These are phyloP conservation scores for Leccinellum rugosiceps DNA, from an alignment of 768 basidiomycete species.

Conservation along the genomic window DNA sequence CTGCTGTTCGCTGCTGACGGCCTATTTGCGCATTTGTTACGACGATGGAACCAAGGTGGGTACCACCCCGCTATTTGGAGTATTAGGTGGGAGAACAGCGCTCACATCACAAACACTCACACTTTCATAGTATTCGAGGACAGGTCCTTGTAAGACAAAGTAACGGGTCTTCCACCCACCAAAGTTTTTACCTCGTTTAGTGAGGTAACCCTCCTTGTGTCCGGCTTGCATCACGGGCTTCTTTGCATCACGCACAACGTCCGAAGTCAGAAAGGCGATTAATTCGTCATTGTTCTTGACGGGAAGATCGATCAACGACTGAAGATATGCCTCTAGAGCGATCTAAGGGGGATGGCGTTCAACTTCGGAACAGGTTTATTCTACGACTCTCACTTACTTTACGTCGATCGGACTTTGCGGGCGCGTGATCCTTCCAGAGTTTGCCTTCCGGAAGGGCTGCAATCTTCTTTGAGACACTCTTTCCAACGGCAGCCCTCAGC, in stretches of 20 bases:
- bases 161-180: constrained; percentile 97
- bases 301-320: constrained; percentile 75
- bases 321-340: constrained; percentile 82
- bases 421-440: constrained; percentile 96
- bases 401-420: constrained; percentile 92
- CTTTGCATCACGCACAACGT: constrained; percentile 73
- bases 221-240: constrained; percentile 76
- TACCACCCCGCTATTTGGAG: constrained; percentile 71
- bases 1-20: constrained; percentile 73
- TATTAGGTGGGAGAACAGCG: constrained; percentile 9
- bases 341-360: constrained; percentile 38
- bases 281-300: constrained; percentile 87
- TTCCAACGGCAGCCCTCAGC: constrained; percentile 55
- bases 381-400: constrained; percentile 55
- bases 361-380: background rate
- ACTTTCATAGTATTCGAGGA: constrained; percentile 92
- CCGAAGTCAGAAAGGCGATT: constrained; percentile 89
- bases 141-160: constrained; percentile 88
- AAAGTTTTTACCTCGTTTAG: constrained; percentile 96
- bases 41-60: constrained; percentile 85
- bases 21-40: constrained; percentile 96
- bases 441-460: constrained; percentile 83
- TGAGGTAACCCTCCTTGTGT: constrained; percentile 93
- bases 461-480: constrained; percentile 74
- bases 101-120: constrained; percentile 50